Evolutionary conservation across 2,329 filamentous ascomycete species (phyloP), one percentile per base, ranked within the genome.

Genomic region (Pleoardoris graminearum): DNA sequence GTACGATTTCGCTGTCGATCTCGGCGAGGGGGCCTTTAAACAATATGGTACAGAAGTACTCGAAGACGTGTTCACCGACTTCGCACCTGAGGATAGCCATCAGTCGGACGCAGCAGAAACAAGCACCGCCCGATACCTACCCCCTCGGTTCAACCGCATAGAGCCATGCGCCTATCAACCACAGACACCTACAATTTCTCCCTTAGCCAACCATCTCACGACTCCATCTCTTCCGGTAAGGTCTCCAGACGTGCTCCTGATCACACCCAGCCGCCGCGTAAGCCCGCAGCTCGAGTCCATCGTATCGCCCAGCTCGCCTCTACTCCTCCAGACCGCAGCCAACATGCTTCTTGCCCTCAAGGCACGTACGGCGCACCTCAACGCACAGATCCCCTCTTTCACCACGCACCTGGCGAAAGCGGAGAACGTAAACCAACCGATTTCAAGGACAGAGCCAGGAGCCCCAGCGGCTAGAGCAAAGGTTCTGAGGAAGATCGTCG

Each of bases 261-360:
- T 52, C 37, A 48, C 36, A 21, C 43, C 38, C 14, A 48, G 41
- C 17, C 44, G 50, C 11, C 37, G 7, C 16, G 19, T 29, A 22
- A 43, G 43, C 37, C 43, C 50, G 4, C 50, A 41, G 17, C 21
- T 52, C 23, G 43, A 52, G 23, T 32, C 8, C n/a, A 42, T 43
- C 23, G 16, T 41, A 7, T 36, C 43, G 6, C 23, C 37, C 12
- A 48, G 4, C 2, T 48, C 50, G 14, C 23, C 50, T 11, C 8
- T 29, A 5, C 8, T 29, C 17, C 23, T 44, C 37, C n/a, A 43
- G 12, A 17, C 29, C 7, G 50, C 44, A 7, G 44, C 30, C 6
- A 23, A 7, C 19, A 30, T 48, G 29, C 27, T 48, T 17, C 7
- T 35, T 2, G 17, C 37, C 16, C 29, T 52, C 10, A 27, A 37